phyloP scores from a whole-genome alignment of 139 green algal species.

The Penium margaritaceum region DNA sequence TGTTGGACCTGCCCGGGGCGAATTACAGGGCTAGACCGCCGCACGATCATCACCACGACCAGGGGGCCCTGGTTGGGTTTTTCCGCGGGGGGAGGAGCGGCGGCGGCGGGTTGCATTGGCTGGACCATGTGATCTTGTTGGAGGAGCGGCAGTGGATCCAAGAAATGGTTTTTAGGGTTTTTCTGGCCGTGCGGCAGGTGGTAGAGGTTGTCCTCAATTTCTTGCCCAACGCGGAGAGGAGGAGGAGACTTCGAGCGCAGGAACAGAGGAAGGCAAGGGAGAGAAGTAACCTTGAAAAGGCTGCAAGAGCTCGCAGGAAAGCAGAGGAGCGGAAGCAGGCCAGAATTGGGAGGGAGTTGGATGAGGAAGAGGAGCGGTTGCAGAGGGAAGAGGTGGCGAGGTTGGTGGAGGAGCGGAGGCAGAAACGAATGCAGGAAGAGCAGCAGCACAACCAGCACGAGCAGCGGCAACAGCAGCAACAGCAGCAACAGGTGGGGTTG shows the following conservation, averaged over 20 bases:
- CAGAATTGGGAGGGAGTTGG: conserved; percentile 18
- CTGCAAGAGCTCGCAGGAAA: conserved; percentile 10
- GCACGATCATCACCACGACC: too few relatives aligned
- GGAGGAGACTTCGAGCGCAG: neutral
- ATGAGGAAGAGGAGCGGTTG: conserved; percentile 34
- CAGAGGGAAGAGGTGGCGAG: conserved; percentile 35
- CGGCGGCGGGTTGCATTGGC: too few relatives aligned
- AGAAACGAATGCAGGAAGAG: too few relatives aligned
- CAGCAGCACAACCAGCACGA: too few relatives aligned
- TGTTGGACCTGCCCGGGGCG: conserved; percentile 16
- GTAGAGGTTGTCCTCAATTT: too few relatives aligned
- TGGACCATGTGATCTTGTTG: too few relatives aligned
- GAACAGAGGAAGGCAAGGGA: neutral
- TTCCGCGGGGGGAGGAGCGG: too few relatives aligned
- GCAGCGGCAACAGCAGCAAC: too few relatives aligned
- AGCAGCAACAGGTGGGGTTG: too few relatives aligned
- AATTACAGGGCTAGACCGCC: too few relatives aligned
- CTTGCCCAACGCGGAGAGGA: conserved; percentile 9
- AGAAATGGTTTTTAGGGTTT: neutral
- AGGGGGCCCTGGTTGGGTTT: too few relatives aligned
- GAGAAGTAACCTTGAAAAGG: neutral
- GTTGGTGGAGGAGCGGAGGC: conserved; percentile 39
- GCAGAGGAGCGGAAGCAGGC: conserved; percentile 14
- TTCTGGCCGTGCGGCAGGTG: neutral
- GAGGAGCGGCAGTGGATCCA: neutral